A percentile compares a stretch with the other conserved stretches of the same genome.
phyloP scores from a whole-genome alignment of 495 filamentous ascomycete genomes.

The Podospora fimiseda region DNA sequence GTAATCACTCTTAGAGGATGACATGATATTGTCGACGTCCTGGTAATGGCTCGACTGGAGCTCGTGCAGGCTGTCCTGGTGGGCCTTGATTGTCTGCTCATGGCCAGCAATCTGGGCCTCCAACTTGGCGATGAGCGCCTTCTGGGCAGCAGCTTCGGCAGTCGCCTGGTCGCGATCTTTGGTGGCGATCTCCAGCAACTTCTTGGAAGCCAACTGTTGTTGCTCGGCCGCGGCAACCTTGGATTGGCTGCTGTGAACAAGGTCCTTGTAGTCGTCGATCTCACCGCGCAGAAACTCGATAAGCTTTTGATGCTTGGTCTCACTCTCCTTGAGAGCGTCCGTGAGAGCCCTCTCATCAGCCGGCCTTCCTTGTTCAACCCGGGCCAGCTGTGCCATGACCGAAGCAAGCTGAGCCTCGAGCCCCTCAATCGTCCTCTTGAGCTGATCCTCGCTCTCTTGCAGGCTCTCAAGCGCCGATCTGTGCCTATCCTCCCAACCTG shows the following conservation, averaged over 20 bases:
- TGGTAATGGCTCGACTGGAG: conserved; percentile 40
- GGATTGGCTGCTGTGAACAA: conserved; percentile 55
- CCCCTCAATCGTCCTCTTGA: conserved; percentile 63
- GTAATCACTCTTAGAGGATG: conserved; percentile 33
- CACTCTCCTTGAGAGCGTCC: conserved; percentile 27
- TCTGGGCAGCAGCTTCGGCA: conserved; percentile 43
- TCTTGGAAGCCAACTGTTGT: conserved; percentile 52
- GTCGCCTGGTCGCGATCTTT: conserved; percentile 40
- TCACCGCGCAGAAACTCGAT: conserved; percentile 63
- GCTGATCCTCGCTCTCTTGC: conserved; percentile 64
- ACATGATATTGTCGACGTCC: conserved; percentile 44
- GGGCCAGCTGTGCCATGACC: conserved; percentile 33
- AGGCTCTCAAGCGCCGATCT: conserved; percentile 62
- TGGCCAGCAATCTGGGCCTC: conserved; percentile 52
- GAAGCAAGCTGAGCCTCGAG: conserved; percentile 53
- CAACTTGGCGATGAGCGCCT: conserved; percentile 48
- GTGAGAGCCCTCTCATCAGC: conserved; percentile 29
- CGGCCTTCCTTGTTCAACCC: conserved; percentile 25
- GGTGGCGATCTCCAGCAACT: conserved; percentile 48
- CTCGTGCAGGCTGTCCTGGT: conserved; percentile 41
- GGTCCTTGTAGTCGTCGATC: conserved; percentile 71
- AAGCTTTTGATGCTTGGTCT: conserved; percentile 55
- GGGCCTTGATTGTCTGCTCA: conserved; percentile 42
- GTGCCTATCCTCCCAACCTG: conserved; percentile 70
- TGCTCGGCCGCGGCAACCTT: conserved; percentile 62